Conservation (phyloP, 129 eudicot genomes). For the Oenanthe sinensis region DNA sequence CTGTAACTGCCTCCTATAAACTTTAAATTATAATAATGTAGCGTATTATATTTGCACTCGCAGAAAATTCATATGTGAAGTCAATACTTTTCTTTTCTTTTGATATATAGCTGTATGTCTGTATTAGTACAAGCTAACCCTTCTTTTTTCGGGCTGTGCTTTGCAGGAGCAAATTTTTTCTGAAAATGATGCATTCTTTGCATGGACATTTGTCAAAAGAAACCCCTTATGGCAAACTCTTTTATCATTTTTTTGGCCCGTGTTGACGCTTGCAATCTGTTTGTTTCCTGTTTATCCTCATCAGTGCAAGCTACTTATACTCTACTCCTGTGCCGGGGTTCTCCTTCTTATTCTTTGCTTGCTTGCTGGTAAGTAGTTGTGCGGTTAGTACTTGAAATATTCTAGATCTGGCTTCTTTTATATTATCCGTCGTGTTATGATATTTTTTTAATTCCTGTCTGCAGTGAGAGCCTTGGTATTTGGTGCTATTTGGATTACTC, state of each 20-base stretch:
- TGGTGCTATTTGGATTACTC: constrained; percentile 68
- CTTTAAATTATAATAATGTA: background rate
- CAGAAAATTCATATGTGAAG: background rate
- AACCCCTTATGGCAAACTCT: constrained; percentile 97
- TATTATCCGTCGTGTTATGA: background rate
- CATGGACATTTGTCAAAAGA: constrained; percentile 94
- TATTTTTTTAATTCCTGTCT: background rate
- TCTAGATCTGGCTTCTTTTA: background rate
- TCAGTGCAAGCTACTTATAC: constrained; percentile 72
- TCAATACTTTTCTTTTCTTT: no score
- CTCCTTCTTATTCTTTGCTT: constrained; percentile 86
- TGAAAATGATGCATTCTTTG: constrained; percentile 89
- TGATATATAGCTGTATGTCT: background rate
- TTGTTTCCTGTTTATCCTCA: constrained; percentile 98
- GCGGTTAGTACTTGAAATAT: background rate
- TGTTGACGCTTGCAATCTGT: constrained; percentile 94
- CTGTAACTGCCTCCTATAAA: background rate
- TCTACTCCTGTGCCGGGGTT: constrained; percentile 87
- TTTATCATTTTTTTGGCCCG: constrained; percentile 89
- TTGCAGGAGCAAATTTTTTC: constrained; percentile 89
- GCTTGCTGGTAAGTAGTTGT: constrained; percentile 55
- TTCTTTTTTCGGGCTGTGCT: constrained; percentile 1
- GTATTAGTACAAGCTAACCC: background rate
- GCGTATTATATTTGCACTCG: background rate
- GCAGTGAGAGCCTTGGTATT: constrained; percentile 81